Evolutionary conservation across 345 rosid species (phyloP), one percentile per base, ranked within the genome.

Genomic region (Pistacia vera): DNA sequence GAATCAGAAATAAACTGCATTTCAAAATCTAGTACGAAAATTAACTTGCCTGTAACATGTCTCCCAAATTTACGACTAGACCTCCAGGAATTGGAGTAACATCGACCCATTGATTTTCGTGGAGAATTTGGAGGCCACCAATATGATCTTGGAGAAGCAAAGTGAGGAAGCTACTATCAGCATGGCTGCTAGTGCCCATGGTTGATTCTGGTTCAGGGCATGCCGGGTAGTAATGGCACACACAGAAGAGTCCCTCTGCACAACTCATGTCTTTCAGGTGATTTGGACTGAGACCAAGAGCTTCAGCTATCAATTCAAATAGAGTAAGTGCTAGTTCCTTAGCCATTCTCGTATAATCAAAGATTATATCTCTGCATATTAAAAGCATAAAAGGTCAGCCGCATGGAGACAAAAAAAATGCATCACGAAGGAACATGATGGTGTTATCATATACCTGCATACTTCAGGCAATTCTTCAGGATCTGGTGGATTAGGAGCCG

Each of bases 161-260:
- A 2, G 85, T 81, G 11, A 84, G 30, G 64, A 79, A 84, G 30
- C 56, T 48, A 9, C 25, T 61, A 64, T 84, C 86, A 0, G 86
- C 17, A 56, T 86, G 90, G 12, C 66, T 79, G 66, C 33, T 66
- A 4, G 60, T 22, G n/a, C 88, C 88, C 36, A 80, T 11, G 7
- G 87, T 78, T 28, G 80, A 22, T 18, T 80, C 84, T 6, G 86
- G 89, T 17, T 87, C 64, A 0, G 88, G 90, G 55, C 90, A 87
- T n/a, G 86, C 63, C 10, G 90, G 86, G 25, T 85, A 87, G 68
- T 81, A 85, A 59, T 83, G 84, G 55, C 85, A 63, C 0, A 65
- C 0, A 38, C 78, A 5, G 1, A 18, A 3, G 4, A 81, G 71
- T 8, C 81, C 85, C 5, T 85, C 83, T 5, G 44, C 64, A 59